Base-by-base conservation (phyloP, 176 grass and related monocot species). In the Musa troglodytarum region DNA sequence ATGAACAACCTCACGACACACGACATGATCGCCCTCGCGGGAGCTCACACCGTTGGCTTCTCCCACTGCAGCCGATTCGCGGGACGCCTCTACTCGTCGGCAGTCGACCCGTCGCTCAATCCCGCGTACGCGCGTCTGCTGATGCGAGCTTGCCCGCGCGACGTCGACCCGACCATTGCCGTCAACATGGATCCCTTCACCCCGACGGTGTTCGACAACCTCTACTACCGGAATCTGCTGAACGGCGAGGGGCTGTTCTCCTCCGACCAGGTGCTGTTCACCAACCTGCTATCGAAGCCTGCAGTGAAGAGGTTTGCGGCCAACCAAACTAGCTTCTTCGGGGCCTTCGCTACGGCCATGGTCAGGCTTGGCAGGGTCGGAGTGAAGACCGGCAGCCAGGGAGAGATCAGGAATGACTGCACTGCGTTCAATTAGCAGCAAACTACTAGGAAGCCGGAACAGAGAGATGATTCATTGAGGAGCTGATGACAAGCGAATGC, bases 21-120 rank as follows among this genome's bases (percentile, higher is more conserved):
- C 4, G 92, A 96, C 83, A 20, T 96, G 92, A 50, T 90, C 0
- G 83, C 87, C 16, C 92, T 96, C 68, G 92, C 92, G 1, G 92
- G 92, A 0, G 92, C 85, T 49, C 92, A 96, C 92, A 96, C 92
- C 10, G 80, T 92, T 29, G 92, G 92, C 7, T 96, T 96, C 69
- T 72, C 85, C 29, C 93, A 96, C 79, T 96, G 93, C 87, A 79
- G 51, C 59, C 87, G 93, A 66, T 96, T 96, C 81, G 57, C 75
- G 53, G 1, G 52, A 9, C 71, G 93, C 74, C 87, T 96, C 0
- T 96, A 92, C 77, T 52, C 34, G 53, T 24, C 12, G 49, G 43
- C 6, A 55, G 78, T 80, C 10, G 93, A 96, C 74, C 89, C 93
- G 5, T 56, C 87, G 0, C 51, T 81, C 23, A 77, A 88, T 76